Conservation (phyloP, 768 basidiomycete genomes). For the Clavulina sp. region DNA sequence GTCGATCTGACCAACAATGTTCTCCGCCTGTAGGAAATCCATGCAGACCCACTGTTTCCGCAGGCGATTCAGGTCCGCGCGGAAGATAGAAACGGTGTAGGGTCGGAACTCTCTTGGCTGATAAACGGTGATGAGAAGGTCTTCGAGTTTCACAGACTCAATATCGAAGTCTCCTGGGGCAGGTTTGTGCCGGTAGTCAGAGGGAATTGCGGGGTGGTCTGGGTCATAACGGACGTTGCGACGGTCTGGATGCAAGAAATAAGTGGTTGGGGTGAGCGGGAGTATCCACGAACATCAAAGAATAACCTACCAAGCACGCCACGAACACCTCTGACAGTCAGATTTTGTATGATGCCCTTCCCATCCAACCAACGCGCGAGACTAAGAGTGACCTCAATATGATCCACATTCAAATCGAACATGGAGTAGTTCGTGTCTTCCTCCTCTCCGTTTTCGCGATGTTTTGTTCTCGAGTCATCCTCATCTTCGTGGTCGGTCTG, state of each 20-base stretch:
- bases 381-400: constrained; percentile 87
- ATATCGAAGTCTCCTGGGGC: constrained; percentile 81
- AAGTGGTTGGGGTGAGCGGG: not conserved
- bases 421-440: constrained; percentile 51
- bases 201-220: constrained; percentile 62
- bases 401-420: constrained; percentile 87
- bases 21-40: constrained; percentile 84
- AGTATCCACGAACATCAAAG: no score
- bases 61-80: constrained; percentile 66
- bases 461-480: constrained; percentile 16
- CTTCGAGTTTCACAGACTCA: constrained; percentile 76
- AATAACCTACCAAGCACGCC: constrained; percentile 65
- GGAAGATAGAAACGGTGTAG: constrained; percentile 82
- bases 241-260: constrained; percentile 39
- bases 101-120: constrained; percentile 89
- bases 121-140: constrained; percentile 84
- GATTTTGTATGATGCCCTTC: constrained; percentile 80
- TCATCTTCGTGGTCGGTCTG: constrained; percentile 52
- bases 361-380: constrained; percentile 88
- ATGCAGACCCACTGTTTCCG: constrained; percentile 93
- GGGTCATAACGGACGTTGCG: constrained; percentile 76
- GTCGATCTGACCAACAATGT: constrained; percentile 93
- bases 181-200: constrained; percentile 55
- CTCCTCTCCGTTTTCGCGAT: constrained; percentile 10
- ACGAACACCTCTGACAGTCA: constrained; percentile 83